phyloP scores from a whole-genome alignment of 768 basidiomycete species.

The Gloeostereum incarnatum region DNA sequence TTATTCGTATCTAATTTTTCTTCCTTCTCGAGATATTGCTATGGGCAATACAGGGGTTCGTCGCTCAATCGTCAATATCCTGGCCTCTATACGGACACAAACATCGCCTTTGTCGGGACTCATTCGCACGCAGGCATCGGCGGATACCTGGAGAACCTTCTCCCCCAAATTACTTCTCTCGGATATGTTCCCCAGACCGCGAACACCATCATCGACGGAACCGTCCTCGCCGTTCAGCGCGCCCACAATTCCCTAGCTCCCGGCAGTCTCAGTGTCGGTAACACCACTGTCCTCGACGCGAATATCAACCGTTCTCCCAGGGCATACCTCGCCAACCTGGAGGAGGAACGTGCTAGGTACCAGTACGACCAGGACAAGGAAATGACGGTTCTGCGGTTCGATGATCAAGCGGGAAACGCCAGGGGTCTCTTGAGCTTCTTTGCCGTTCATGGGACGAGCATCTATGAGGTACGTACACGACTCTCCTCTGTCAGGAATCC shows the following conservation, averaged over 20 bases:
- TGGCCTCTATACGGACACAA: slow-evolving; percentile 59
- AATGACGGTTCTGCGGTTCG: slow-evolving; percentile 57
- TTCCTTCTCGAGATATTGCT: too few species aligned
- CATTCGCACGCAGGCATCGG: slow-evolving; percentile 74
- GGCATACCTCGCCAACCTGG: slow-evolving; percentile 71
- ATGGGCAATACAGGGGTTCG: slow-evolving; percentile 78
- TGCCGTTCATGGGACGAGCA: slow-evolving; percentile 70
- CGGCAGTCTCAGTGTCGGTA: slow-evolving; percentile 55
- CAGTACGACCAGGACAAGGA: slow-evolving; percentile 69
- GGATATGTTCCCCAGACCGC: slow-evolving; percentile 69
- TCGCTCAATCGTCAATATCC: slow-evolving; percentile 50
- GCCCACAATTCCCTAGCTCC: slow-evolving; percentile 55
- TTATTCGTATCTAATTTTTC: too few species aligned
- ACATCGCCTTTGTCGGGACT: slow-evolving; percentile 68
- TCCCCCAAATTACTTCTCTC: slow-evolving; percentile 66
- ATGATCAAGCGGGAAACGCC: slow-evolving; percentile 45
- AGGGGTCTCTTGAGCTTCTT: slow-evolving; percentile 69
- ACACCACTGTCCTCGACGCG: slow-evolving; percentile 57
- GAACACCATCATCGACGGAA: slow-evolving; percentile 62
- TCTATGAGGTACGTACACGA: slow-evolving; percentile 69
- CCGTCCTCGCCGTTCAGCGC: slow-evolving; percentile 56
- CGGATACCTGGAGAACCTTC: slow-evolving; percentile 69
- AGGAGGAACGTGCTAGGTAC: slow-evolving; percentile 57
- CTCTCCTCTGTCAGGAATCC: too few species aligned
- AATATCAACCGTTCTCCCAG: slow-evolving; percentile 71